Conservation (phyloP, 2,329 filamentous ascomycete species). For the Verticillium dahliae region DNA sequence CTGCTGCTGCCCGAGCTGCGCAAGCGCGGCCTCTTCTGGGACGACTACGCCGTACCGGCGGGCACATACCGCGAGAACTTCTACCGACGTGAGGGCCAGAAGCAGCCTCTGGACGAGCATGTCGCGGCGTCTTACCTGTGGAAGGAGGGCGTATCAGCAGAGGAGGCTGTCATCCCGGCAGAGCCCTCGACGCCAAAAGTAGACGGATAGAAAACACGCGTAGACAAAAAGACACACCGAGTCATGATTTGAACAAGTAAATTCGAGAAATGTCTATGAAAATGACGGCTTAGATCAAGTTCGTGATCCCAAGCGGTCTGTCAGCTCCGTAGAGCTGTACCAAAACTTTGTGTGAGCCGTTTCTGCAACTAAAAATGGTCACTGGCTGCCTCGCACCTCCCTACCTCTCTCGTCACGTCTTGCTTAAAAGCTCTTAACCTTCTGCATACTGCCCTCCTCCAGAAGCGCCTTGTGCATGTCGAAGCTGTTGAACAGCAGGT, state of each 20-base stretch:
- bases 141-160: constrained; percentile 21
- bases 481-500: constrained; percentile 78
- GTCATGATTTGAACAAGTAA: not conserved
- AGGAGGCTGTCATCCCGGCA: constrained; percentile 19
- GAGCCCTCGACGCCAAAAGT: not conserved
- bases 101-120: constrained; percentile 43
- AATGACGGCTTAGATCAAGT: not conserved
- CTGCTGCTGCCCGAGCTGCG: constrained; percentile 58
- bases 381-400: not conserved
- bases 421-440: constrained; percentile 61
- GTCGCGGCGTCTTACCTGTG: constrained; percentile 42
- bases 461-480: constrained; percentile 82
- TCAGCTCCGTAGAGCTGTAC: not conserved
- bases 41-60: constrained; percentile 44
- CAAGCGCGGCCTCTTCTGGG: constrained; percentile 50
- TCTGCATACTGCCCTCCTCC: constrained; percentile 79
- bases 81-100: constrained; percentile 42
- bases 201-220: not conserved
- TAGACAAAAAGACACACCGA: not conserved
- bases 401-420: not conserved
- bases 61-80: constrained; percentile 58
- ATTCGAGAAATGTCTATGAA: not conserved
- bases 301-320: not conserved
- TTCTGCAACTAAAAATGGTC: not conserved
- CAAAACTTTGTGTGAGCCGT: not conserved